Evolutionary conservation across 768 basidiomycete genomes (phyloP).

Genomic region (Cyclocybe cylindracea): DNA sequence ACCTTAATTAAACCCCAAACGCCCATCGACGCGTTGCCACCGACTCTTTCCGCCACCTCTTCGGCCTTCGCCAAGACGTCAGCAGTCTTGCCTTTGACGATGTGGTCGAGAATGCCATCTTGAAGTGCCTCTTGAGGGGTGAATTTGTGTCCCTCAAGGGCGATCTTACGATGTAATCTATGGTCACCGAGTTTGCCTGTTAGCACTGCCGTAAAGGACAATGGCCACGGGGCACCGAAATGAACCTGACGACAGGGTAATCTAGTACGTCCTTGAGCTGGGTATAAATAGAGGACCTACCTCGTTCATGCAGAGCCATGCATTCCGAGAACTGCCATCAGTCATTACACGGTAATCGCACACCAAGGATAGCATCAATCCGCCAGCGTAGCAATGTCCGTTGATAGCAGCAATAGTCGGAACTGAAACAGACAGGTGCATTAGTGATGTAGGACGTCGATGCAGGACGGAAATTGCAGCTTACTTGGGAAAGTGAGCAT

Average conservation of each 20-base stretch:
- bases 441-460: not conserved
- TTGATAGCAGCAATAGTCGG: slow-evolving; percentile 81
- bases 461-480: slow-evolving; percentile 19
- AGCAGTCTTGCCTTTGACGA: slow-evolving; percentile 62
- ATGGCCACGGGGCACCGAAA: slow-evolving; percentile 82
- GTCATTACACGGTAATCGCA: slow-evolving; percentile 93
- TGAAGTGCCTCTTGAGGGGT: slow-evolving; percentile 69
- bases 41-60: slow-evolving; percentile 56
- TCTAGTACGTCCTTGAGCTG: not conserved
- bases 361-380: slow-evolving; percentile 72
- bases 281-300: slow-evolving; percentile 33
- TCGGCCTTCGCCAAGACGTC: slow-evolving; percentile 64
- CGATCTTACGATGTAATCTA: slow-evolving; percentile 65
- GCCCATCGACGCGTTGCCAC: slow-evolving; percentile 52
- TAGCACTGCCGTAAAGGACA: slow-evolving; percentile 65
- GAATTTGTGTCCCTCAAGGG: slow-evolving; percentile 80
- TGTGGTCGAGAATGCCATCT: slow-evolving; percentile 68
- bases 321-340: slow-evolving; percentile 72
- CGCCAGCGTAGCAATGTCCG: slow-evolving; percentile 86
- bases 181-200: slow-evolving; percentile 65
- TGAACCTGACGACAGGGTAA: slow-evolving; percentile 49
- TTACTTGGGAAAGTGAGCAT: slow-evolving; percentile 77
- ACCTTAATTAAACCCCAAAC: slow-evolving; percentile 81
- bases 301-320: slow-evolving; percentile 95
- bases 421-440: slow-evolving; percentile 42